phyloP scores from a whole-genome alignment of 371 early-diverging fungal species.

The Syncephalastrum sp. region DNA sequence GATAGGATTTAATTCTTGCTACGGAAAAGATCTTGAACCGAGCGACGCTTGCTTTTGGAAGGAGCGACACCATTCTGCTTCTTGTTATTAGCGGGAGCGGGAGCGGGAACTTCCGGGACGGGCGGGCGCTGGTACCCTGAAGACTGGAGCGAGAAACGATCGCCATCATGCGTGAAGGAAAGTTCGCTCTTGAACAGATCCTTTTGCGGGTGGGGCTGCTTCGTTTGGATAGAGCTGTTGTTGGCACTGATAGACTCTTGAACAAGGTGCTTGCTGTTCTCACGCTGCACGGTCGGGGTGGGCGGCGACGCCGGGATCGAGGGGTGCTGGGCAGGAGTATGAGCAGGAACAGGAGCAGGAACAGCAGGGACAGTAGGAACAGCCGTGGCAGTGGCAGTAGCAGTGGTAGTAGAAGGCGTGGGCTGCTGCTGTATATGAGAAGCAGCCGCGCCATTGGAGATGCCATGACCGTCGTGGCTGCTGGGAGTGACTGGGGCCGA shows the following conservation, averaged over 20 bases:
- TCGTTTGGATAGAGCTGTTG: conserved; percentile 2
- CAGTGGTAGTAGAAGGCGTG: neutral
- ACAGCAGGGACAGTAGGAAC: neutral
- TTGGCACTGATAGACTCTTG: neutral
- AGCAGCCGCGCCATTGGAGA: conserved; percentile 1
- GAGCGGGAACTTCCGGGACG: neutral
- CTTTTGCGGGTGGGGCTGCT: neutral
- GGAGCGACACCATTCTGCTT: conserved; percentile 4
- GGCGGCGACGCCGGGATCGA: neutral
- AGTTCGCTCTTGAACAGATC: conserved; percentile 2
- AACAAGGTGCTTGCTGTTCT: no score
- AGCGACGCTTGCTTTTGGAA: conserved; percentile 15
- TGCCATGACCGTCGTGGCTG: neutral
- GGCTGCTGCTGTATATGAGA: conserved; percentile 1
- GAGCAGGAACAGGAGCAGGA: neutral
- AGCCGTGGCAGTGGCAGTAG: neutral
- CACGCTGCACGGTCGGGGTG: no score
- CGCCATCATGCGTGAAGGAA: conserved; percentile 15
- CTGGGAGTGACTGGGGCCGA: conserved; percentile 5
- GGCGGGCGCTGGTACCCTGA: conserved; percentile 2
- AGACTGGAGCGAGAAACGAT: conserved; percentile 9
- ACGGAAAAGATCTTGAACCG: conserved; percentile 16
- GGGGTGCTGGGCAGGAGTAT: neutral
- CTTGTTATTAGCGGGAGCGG: conserved; percentile 1
- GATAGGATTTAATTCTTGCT: neutral